Percentiles rank a stretch among this genome's conserved stretches.
phyloP scores from a whole-genome alignment of 2,329 filamentous ascomycete species.

The Dothistroma pini region DNA sequence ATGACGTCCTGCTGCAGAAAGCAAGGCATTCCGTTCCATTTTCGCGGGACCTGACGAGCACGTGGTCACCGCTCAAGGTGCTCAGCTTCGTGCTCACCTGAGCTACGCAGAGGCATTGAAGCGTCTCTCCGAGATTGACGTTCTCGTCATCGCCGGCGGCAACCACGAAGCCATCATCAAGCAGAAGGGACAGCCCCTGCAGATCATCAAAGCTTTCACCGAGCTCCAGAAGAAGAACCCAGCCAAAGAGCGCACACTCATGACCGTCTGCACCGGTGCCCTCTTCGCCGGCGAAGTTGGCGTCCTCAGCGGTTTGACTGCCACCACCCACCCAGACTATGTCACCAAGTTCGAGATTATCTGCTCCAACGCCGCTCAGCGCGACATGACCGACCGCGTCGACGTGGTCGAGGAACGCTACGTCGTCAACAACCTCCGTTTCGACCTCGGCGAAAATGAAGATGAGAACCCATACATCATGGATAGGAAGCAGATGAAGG shows the following conservation, averaged over 20 bases:
- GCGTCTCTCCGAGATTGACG: conserved; percentile 69
- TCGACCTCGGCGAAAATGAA: conserved; percentile 72
- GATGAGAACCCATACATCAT: conserved; percentile 82
- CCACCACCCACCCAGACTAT: conserved; percentile 78
- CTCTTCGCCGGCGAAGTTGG: conserved; percentile 74
- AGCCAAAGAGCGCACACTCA: conserved; percentile 72
- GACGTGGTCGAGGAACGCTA: conserved; percentile 82
- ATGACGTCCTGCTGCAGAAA: conserved; percentile 36
- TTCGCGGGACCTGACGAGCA: conserved; percentile 46
- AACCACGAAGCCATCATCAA: conserved; percentile 62
- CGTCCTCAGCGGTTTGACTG: conserved; percentile 72
- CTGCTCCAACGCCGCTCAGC: conserved; percentile 68
- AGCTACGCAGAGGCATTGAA: conserved; percentile 75
- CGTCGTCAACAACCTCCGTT: conserved; percentile 87
- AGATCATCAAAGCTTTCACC: conserved; percentile 70
- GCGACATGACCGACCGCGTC: conserved; percentile 70
- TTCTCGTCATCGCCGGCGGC: conserved; percentile 75
- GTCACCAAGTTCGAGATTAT: conserved; percentile 77
- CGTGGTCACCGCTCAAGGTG: conserved; percentile 58
- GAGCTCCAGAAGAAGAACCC: conserved; percentile 78
- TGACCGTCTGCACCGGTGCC: conserved; percentile 75
- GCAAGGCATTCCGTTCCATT: conserved; percentile 54
- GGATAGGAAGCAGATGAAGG: conserved; percentile 57
- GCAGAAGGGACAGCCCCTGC: conserved; percentile 63
- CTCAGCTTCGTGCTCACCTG: conserved; percentile 69